Evolutionary conservation across 1,284 basidiomycete genomes (phyloP), one percentile per base, ranked within the genome.

Genomic region (Ustilago vetiveriae): DNA sequence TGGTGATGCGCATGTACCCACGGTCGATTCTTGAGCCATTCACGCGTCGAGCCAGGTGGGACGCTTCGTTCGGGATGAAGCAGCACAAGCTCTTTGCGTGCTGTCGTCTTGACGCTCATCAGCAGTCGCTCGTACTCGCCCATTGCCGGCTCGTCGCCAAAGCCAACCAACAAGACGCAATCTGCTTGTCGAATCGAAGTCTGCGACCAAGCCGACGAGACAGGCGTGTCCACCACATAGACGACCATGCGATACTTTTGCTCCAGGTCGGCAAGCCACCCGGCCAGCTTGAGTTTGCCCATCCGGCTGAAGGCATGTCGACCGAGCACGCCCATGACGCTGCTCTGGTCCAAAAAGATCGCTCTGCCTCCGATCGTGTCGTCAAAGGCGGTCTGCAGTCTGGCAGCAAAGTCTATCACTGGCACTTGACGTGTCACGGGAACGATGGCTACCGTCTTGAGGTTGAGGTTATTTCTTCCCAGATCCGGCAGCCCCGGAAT

Each of bases 1-100:
- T 96, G 94, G 47, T 92, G 89, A 78, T 95, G 92, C 68, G 92
- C 91, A 81, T 93, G 90, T 5, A 97, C 86, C 94, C 95, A 98
- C 16, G 94, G 91, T 43, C 95, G 91, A 51, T 92, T 92, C 86
- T 94, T 94, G 41, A 99, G 86, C 95, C 95, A 99, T 81, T 92
- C 90, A 48, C 95, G 88, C 24, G 96, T 98, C 10, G 92, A 94
- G 3, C 96, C 95, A 3, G 94, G 90, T 3, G 88, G 85, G 3
- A 98, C 92, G 27, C 89, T 90, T 30, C 94, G 88, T 77, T 97
- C 92, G 3, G 94, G 89, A 79, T 99, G 95, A 10, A 99, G 85
- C 9, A 99, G 85, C 4, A 99, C 90, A 26, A 99, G 87, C 82
- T 99, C 95, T 82, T 98, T 98, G 63, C 96, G 85, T 16, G 96